Base-by-base conservation (phyloP, 2,329 filamentous ascomycete species). In the Akanthomyces lecanii region DNA sequence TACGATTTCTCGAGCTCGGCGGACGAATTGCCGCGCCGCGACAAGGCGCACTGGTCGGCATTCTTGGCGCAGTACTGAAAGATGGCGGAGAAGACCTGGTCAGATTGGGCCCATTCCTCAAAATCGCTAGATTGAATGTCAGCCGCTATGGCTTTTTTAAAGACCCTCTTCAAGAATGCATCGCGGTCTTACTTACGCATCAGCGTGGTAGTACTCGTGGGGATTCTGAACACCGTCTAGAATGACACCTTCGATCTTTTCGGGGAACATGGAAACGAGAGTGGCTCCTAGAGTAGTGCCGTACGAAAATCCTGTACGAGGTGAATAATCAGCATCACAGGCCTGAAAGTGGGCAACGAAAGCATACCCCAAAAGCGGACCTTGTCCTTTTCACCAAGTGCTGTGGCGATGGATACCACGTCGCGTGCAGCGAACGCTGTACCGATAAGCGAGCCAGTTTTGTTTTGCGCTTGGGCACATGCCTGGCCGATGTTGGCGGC, bases 191-290 rank as follows among this genome's bases (percentile, higher is more conserved):
- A 54, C 64, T 36, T 61, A 65, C 63, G 36, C 55, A 50, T 61
- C 58, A n/a, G 66, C 70, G 44, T 71, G 65, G 63, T 72, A 76
- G 63, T 74, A 76, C 47, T 76, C 67, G 36, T 69, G 68, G 7
- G 70, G 68, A 55, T 74, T 76, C 28, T 70, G 61, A 5, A 73
- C 70, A 54, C 74, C 74, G 65, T 79, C 78, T 2, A 80, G 64
- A 16, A 79, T 64, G 11, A 79, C 61, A 40, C 69, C 70, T 25
- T 76, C 76, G 25, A 79, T 70, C 45, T 73, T 69, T 25, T 78
- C 74, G 1, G 77, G 78, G 63, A 78, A 78, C 73, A 80, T 76
- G 23, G 75, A 73, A 7, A 75, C 75, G 14, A 75, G 67, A 0
- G 73, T 77, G 3, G 70, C 69, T 7, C 78, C 78, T 1, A 80